phyloP scores from a whole-genome alignment of 2,329 filamentous ascomycete genomes.

The Alternaria infectoria region DNA sequence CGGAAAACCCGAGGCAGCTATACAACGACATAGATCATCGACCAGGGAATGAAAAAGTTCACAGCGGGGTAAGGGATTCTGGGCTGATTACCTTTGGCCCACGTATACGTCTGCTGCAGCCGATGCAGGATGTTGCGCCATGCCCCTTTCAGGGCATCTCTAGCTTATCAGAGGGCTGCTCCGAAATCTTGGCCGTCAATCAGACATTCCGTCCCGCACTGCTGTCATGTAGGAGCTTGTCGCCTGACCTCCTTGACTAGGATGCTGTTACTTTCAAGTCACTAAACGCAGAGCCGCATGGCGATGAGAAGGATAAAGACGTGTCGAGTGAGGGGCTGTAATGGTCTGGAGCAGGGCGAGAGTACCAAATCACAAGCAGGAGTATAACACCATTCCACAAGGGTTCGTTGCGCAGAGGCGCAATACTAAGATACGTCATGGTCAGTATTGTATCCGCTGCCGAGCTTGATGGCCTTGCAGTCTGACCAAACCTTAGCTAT shows the following conservation, averaged over 20 bases:
- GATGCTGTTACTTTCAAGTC: slow-evolving; percentile 9
- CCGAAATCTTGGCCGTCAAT: slow-evolving; percentile 5
- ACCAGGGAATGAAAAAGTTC: slow-evolving; percentile 16
- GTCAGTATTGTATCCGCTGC: too few species aligned
- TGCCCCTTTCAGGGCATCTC: slow-evolving; percentile 20
- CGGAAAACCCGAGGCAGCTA: neutral
- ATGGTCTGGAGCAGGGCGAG: slow-evolving; percentile 12
- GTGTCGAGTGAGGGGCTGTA: slow-evolving; percentile 13
- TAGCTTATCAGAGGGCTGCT: slow-evolving; percentile 41
- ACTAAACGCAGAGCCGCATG: slow-evolving; percentile 42
- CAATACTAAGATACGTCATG: too few species aligned
- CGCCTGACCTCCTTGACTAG: slow-evolving; percentile 33
- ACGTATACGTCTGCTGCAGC: slow-evolving; percentile 31
- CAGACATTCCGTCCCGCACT: slow-evolving; percentile 12
- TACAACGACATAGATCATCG: slow-evolving; percentile 11
- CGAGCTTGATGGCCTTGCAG: too few species aligned
- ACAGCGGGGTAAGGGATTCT: slow-evolving; percentile 37
- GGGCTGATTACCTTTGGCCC: slow-evolving; percentile 26
- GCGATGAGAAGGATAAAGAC: slow-evolving; percentile 34
- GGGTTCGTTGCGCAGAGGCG: neutral
- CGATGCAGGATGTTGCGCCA: slow-evolving; percentile 34
- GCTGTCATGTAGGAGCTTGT: slow-evolving; percentile 23
- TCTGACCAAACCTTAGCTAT: too few species aligned
- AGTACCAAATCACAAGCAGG: slow-evolving; percentile 12
- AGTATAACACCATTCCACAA: slow-evolving; percentile 1